Base-by-base conservation (phyloP, 495 filamentous ascomycete species). In the Diplogelasinospora grovesii region DNA sequence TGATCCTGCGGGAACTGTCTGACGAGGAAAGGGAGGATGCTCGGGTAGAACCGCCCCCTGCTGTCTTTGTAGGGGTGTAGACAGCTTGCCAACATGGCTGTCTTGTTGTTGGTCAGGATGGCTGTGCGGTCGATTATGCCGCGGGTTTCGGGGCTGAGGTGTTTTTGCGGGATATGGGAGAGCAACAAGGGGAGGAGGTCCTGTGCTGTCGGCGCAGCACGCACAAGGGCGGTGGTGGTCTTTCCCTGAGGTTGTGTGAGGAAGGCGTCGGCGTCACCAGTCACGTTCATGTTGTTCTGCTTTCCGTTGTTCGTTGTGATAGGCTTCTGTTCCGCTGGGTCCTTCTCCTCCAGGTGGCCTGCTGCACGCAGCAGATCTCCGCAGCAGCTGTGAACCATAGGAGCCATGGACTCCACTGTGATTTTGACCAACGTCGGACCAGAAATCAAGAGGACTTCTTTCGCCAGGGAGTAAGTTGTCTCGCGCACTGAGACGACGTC, bases 21-120 rank as follows among this genome's bases (percentile, higher is more conserved):
- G 18, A 74, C 74, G 19, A 94, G 63, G 46, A 90, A 82, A 5
- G 88, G 88, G 20, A 96, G 60, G 33, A 94, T 81, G 50, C 83
- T 87, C 10, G 78, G 66, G 41, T 73, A 73, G 26, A 69, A 69
- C 20, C 71, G 71, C 2, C 78, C 76, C 30, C 73, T 73, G 30
- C 68, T 64, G 24, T 73, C 73, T 10, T 73, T 65, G 39, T 79
- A 73, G 1, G 86, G 85, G 59, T 90, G 83, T 36, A 94, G 62
- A 9, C 87, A 77, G 57, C 85, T 88, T 21, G 87, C 82, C 9
- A 88, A 53, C 73, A 94, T 82, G 8, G 81, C 79, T 19, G 74
- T 55, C 60, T 77, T 81, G 48, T 80, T 70, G 26, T 70, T 63
- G 14, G 66, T 72, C 24, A 94, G 57, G 37, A 94, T 82, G 25